Conservation (phyloP, 2,329 filamentous ascomycete species). For the Pezicula rhizophila region DNA sequence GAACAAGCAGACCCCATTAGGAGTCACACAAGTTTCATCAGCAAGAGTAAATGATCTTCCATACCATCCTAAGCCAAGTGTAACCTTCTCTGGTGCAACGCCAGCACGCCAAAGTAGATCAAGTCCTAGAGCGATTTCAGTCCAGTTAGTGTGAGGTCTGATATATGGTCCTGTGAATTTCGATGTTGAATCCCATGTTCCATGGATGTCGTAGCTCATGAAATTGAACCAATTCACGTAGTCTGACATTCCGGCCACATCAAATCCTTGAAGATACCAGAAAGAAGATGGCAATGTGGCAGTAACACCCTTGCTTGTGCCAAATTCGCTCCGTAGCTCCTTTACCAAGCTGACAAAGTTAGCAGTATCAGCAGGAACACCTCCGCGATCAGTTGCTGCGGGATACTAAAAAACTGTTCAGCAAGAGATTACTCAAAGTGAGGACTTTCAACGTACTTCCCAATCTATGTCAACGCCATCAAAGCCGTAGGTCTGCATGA, state of each 20-base stretch:
- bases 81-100: constrained; percentile 6
- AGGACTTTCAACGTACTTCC: constrained; percentile 20
- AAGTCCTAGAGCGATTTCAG: constrained; percentile 8
- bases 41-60: constrained; percentile 8
- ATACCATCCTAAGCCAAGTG: constrained; percentile 9
- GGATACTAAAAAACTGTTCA: constrained; percentile 21
- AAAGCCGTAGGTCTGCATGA: constrained; percentile 37
- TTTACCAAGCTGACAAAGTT: constrained; percentile 26
- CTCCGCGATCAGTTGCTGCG: constrained; percentile 31
- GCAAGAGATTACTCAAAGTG: neutral
- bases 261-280: constrained; percentile 26
- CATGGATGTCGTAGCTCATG: constrained; percentile 25
- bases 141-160: constrained; percentile 9
- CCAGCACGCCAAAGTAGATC: constrained; percentile 10
- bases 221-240: constrained; percentile 23
- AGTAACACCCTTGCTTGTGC: constrained; percentile 5
- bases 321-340: constrained; percentile 21
- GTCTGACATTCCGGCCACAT: constrained; percentile 13
- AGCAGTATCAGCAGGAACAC: constrained; percentile 28
- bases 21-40: constrained; percentile 2
- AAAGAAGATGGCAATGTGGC: constrained; percentile 18
- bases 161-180: constrained; percentile 7
- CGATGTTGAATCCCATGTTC: constrained; percentile 31
- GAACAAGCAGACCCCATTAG: constrained; percentile 6
- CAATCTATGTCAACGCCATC: constrained; percentile 43